phyloP scores from a whole-genome alignment of 768 basidiomycete genomes.

The Termitomyces sp. region DNA sequence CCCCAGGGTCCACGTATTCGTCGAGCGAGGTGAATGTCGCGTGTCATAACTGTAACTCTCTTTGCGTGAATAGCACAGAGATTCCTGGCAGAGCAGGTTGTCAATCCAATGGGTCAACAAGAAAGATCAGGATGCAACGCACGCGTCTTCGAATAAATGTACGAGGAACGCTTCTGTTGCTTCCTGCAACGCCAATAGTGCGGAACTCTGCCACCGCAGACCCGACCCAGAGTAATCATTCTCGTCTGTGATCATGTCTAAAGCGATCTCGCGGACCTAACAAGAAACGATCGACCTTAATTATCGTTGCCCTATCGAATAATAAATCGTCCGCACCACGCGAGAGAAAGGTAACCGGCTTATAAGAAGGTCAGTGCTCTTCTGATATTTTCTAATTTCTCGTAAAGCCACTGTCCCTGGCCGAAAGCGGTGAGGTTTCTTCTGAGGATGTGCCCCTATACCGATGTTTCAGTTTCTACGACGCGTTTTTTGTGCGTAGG shows the following conservation, averaged over 20 bases:
- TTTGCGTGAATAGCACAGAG: slow-evolving; percentile 97
- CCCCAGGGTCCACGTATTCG: slow-evolving; percentile 92
- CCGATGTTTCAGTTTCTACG: neutral
- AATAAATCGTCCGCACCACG: slow-evolving; percentile 53
- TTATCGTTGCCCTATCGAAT: neutral
- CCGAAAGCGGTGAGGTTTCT: slow-evolving; percentile 68
- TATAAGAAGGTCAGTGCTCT: slow-evolving; percentile 84
- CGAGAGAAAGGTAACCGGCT: slow-evolving; percentile 90
- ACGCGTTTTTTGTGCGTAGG: too few species aligned
- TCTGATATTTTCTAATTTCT: slow-evolving; percentile 94
- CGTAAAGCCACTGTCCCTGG: slow-evolving; percentile 89
- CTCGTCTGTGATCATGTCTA: slow-evolving; percentile 83
- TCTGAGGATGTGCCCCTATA: slow-evolving; percentile 10
- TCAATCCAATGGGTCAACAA: slow-evolving; percentile 2
- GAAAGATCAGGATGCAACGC: slow-evolving; percentile 34
- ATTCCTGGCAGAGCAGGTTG: slow-evolving; percentile 53
- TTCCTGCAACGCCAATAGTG: slow-evolving; percentile 91
- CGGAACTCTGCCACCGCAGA: slow-evolving; percentile 94
- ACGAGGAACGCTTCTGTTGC: slow-evolving; percentile 94
- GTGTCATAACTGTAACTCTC: slow-evolving; percentile 96
- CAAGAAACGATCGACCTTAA: neutral
- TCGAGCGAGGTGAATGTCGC: slow-evolving; percentile 94
- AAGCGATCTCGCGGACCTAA: slow-evolving; percentile 93
- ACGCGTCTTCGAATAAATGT: slow-evolving; percentile 98
- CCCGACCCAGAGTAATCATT: slow-evolving; percentile 54